Evolutionary conservation across 1,284 basidiomycete species (phyloP).

Genomic region (Rhodotorula sp.): DNA sequence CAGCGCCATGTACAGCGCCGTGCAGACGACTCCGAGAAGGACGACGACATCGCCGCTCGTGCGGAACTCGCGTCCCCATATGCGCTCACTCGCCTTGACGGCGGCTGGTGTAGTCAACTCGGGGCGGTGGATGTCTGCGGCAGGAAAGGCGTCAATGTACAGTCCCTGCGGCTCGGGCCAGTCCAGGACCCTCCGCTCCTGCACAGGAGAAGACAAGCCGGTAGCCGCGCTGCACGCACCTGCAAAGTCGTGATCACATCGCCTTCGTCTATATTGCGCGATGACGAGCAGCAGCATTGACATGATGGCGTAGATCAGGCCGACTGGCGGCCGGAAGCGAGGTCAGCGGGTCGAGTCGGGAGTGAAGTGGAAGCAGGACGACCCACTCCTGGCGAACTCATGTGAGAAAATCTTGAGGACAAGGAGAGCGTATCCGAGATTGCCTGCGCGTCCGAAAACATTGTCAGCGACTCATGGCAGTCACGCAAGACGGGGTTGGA

Average conservation of each 20-base stretch:
- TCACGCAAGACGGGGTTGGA: background rate
- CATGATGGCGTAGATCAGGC: constrained; percentile 30
- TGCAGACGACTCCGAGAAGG: constrained; percentile 19
- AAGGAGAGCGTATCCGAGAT: constrained; percentile 24
- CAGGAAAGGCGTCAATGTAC: background rate
- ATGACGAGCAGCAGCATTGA: constrained; percentile 21
- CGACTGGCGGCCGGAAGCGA: constrained; percentile 4
- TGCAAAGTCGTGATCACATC: constrained; percentile 31
- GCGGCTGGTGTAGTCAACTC: background rate
- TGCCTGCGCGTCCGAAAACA: background rate
- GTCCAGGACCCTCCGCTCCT: background rate
- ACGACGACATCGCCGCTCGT: constrained; percentile 30
- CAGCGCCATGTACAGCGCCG: constrained; percentile 20
- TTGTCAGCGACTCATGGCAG: background rate
- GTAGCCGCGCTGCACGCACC: constrained; percentile 7
- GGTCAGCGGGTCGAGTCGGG: background rate
- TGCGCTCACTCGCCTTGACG: constrained; percentile 13
- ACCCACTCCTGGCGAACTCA: constrained; percentile 28
- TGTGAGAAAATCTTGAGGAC: constrained; percentile 31
- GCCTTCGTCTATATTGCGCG: constrained; percentile 1
- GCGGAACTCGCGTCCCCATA: constrained; percentile 31
- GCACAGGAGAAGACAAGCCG: background rate
- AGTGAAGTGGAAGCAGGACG: too few species aligned
- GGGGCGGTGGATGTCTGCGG: background rate
- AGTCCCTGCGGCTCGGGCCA: background rate